Evolutionary conservation across 306 rosid genomes (phyloP).

Genomic region (Quercus aquifolioides): DNA sequence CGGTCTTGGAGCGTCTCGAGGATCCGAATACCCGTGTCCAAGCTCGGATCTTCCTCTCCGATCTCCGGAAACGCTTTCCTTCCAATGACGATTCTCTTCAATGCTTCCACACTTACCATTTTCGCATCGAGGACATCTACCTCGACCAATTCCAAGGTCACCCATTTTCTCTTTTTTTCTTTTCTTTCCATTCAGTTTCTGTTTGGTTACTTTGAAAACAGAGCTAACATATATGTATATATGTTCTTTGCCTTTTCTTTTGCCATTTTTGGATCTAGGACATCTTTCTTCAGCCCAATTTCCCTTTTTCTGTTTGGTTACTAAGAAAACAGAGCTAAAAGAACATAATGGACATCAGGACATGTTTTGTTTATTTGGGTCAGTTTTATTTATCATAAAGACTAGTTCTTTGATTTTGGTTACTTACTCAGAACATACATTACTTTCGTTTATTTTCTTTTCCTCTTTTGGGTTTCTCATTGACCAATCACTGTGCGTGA

Average conservation of each 20-base stretch:
- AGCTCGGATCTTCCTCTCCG: slow-evolving; percentile 82
- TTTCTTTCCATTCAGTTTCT: background rate
- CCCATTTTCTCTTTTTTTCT: background rate
- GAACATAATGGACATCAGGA: no score
- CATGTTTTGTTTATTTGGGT: background rate
- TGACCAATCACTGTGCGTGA: background rate
- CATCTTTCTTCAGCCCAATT: no score
- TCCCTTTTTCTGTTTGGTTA: background rate
- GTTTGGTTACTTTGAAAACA: no score
- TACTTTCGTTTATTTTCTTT: background rate
- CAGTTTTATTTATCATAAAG: background rate
- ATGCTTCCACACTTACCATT: slow-evolving; percentile 70
- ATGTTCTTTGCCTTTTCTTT: background rate
- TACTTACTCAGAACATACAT: background rate
- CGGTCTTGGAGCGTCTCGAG: slow-evolving; percentile 72
- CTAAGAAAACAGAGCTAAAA: background rate
- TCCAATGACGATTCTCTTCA: slow-evolving; percentile 56
- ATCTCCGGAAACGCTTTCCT: slow-evolving; percentile 68
- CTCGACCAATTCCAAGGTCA: slow-evolving; percentile 71
- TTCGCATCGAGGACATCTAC: slow-evolving; percentile 76
- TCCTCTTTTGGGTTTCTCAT: background rate
- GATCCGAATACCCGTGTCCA: slow-evolving; percentile 59
- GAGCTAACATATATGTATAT: no score
- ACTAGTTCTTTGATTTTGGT: background rate
- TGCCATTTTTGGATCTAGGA: no score